These are phyloP conservation scores for Ceratobasidium papillatum DNA, from an alignment of 1,284 basidiomycete species.

Conservation along the genomic window DNA sequence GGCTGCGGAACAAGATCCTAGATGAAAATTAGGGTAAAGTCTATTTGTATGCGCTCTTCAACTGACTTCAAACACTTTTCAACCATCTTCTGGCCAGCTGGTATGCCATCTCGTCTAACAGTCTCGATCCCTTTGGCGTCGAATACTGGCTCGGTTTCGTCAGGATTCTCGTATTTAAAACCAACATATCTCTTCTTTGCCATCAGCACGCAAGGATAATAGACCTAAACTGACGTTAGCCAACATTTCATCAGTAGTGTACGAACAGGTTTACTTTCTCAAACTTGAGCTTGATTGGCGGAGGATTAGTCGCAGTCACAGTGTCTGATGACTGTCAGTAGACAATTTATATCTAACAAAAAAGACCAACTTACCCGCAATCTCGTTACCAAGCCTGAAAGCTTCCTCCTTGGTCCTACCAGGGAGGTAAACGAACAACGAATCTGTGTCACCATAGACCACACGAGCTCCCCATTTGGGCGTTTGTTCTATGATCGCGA, in stretches of 20 bases:
- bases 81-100: conserved; percentile 88
- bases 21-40: neutral
- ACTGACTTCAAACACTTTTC: conserved; percentile 85
- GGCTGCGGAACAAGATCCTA: conserved; percentile 87
- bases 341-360: neutral
- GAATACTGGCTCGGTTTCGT: conserved; percentile 82
- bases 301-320: conserved; percentile 87
- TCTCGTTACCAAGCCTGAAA: conserved; percentile 90
- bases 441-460: conserved; percentile 99
- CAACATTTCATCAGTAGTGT: neutral
- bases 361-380: conserved; percentile 62
- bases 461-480: conserved; percentile 89
- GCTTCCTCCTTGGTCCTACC: conserved; percentile 94
- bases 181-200: conserved; percentile 98
- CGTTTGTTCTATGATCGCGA: conserved; percentile 79
- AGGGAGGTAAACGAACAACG: conserved; percentile 88
- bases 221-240: conserved; percentile 66
- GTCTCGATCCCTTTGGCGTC: conserved; percentile 99
- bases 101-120: conserved; percentile 88
- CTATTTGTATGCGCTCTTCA: neutral
- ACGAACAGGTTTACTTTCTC: conserved; percentile 74
- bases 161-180: conserved; percentile 88
- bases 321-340: conserved; percentile 54
- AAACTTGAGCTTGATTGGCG: conserved; percentile 94
- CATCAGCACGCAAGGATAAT: conserved; percentile 90